phyloP scores from a whole-genome alignment of 495 filamentous ascomycete genomes.

The Penicillium maclennaniae region DNA sequence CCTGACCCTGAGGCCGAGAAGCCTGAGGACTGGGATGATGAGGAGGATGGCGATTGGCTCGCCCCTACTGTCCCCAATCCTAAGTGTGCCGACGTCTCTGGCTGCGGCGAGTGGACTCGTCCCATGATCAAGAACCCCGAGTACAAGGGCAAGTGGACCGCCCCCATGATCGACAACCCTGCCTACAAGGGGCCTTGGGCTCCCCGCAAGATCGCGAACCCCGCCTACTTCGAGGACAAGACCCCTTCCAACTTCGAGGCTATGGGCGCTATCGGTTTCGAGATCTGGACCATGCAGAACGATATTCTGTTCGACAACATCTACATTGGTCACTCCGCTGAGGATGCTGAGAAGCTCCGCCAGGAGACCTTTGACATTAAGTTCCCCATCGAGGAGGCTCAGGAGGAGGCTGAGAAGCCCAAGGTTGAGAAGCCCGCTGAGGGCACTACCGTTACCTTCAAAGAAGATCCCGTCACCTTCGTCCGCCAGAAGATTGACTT shows the following conservation, averaged over 20 bases:
- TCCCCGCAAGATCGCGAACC: conserved; percentile 95
- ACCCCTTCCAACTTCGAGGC: conserved; percentile 93
- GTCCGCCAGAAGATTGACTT: conserved; percentile 88
- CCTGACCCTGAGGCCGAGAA: conserved; percentile 97
- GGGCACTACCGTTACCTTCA: conserved; percentile 80
- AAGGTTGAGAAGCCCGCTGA: conserved; percentile 62
- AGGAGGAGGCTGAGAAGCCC: conserved; percentile 80
- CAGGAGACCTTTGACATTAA: conserved; percentile 93
- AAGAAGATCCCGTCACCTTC: conserved; percentile 86
- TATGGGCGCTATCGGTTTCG: conserved; percentile 97
- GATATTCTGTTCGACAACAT: conserved; percentile 99
- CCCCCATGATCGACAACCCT: conserved; percentile 94
- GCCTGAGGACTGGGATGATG: conserved; percentile 99
- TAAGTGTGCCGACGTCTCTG: conserved; percentile 89
- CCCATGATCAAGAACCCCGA: conserved; percentile 93
- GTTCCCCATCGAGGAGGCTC: conserved; percentile 74
- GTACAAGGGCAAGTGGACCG: conserved; percentile 99
- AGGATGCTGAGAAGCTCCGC: conserved; percentile 87
- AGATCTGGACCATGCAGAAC: conserved; percentile 99
- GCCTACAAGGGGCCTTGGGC: conserved; percentile 96
- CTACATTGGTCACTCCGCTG: conserved; percentile 97
- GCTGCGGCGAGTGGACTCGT: conserved; percentile 89
- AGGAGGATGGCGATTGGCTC: conserved; percentile 99
- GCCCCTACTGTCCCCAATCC: conserved; percentile 91
- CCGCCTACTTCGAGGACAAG: conserved; percentile 97